Conservation (phyloP, 352 stramenopile species). For the Achlya hypogyna region DNA sequence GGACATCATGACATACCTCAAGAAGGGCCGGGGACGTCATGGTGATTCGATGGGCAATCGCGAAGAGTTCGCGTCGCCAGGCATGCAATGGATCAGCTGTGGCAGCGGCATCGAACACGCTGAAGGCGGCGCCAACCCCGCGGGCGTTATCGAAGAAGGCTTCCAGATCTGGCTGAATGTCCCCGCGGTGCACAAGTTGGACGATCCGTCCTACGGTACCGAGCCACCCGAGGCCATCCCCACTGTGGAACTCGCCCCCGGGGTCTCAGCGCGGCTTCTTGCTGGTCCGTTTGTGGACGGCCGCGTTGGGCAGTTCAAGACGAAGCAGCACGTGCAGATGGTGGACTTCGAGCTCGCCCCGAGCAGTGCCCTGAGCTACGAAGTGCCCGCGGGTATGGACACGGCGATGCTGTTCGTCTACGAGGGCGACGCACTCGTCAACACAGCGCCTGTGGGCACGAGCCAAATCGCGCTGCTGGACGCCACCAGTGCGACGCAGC, state of each 20-base stretch:
- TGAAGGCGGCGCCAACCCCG: slow-evolving; percentile 24
- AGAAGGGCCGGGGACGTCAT: slow-evolving; percentile 27
- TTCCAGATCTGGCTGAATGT: slow-evolving; percentile 5
- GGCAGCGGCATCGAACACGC: slow-evolving; percentile 32
- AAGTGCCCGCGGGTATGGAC: slow-evolving; percentile 1
- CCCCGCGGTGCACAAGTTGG: slow-evolving; percentile 8
- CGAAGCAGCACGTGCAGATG: slow-evolving; percentile 11
- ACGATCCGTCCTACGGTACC: slow-evolving; percentile 13
- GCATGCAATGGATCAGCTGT: slow-evolving; percentile 47
- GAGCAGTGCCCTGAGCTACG: not conserved
- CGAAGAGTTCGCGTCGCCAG: slow-evolving; percentile 31
- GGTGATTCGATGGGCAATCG: slow-evolving; percentile 32
- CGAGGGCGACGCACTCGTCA: not conserved
- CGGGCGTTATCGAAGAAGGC: slow-evolving; percentile 9
- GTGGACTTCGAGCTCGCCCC: slow-evolving; percentile 9
- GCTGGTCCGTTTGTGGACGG: slow-evolving; percentile 8
- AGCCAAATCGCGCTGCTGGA: slow-evolving; percentile 25
- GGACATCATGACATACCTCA: slow-evolving; percentile 31
- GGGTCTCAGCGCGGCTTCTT: slow-evolving; percentile 1
- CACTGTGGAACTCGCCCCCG: not conserved
- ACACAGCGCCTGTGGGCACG: not conserved
- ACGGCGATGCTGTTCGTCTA: slow-evolving; percentile 13
- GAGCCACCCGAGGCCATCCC: not conserved
- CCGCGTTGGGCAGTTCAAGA: slow-evolving; percentile 4
- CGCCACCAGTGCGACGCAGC: not conserved